A percentile compares a stretch with the other conserved stretches of the same genome.
These are phyloP conservation scores for Beauveria bassiana DNA, from an alignment of 2,329 filamentous ascomycete genomes.

Conservation along the genomic window DNA sequence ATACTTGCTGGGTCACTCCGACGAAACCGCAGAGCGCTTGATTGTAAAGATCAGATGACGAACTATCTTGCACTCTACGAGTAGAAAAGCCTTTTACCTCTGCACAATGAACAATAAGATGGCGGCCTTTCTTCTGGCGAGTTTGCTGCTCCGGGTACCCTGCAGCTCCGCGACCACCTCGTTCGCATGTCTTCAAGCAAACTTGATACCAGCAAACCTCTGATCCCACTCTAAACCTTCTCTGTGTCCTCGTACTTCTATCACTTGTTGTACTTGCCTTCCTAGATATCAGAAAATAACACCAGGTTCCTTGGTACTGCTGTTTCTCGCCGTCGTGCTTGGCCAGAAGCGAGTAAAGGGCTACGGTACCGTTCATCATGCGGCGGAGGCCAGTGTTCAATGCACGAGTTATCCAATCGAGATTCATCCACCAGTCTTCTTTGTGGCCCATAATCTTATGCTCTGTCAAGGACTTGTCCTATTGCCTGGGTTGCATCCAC, in stretches of 20 bases:
- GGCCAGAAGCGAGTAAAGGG: conserved; percentile 69
- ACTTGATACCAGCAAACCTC: conserved; percentile 83
- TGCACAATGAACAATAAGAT: not conserved
- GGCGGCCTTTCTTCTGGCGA: conserved; percentile 32
- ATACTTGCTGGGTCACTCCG: no score
- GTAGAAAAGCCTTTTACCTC: no score
- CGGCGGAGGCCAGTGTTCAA: conserved; percentile 79
- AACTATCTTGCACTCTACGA: no score
- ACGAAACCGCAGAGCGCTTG: no score
- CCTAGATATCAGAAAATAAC: conserved; percentile 63
- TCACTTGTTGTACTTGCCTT: conserved; percentile 68
- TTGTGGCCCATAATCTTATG: conserved; percentile 41
- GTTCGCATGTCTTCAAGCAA: conserved; percentile 70
- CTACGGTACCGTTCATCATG: conserved; percentile 79
- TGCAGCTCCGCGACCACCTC: conserved; percentile 61
- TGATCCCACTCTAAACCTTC: conserved; percentile 80
- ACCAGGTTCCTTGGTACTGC: conserved; percentile 38
- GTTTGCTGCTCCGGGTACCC: conserved; percentile 67
- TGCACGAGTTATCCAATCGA: conserved; percentile 76
- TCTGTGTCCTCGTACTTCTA: conserved; percentile 50
- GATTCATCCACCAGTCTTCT: conserved; percentile 77
- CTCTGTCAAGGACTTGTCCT: conserved; percentile 76
- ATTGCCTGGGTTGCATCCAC: conserved; percentile 76
- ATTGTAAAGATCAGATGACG: no score
- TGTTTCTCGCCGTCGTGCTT: conserved; percentile 62